Base-by-base conservation (phyloP, 2,329 filamentous ascomycete genomes). In the Aureobasidium namibiae region DNA sequence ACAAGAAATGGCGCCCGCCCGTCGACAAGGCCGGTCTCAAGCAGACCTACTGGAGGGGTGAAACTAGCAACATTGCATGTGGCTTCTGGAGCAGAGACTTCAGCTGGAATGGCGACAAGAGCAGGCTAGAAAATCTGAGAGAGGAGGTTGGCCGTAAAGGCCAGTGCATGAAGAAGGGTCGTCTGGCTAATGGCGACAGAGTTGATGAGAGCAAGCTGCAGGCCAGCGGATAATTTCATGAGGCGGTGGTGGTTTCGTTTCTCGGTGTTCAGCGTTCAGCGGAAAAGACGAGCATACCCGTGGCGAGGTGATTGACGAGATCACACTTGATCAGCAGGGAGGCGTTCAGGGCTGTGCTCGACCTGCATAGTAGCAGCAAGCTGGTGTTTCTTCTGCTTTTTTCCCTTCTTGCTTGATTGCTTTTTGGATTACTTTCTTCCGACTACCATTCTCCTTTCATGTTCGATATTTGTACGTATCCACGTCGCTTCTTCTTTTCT, bases 81-180 rank as follows among this genome's bases (percentile, higher is more conserved):
- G 66, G 66, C 0, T 75, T 74, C 60, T 73, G 74, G 70, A 71
- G 67, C 60, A 70, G 69, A 24, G 67, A 67, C 5, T 74, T 75
- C 33, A 59, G 26, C 6, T 75, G 72, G 50, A 66, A 70, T 3
- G 64, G 70, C 1, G 66, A 67, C 46, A 67, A 59, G 16, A 61
- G 68, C 4, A 67, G 66, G 13, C 63, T 76, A 6, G 61, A 65
- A 6, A 72, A 65, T 36, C 59, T 76, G 44, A 67, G 68, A 56
- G 67, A 74, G 60, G 66, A 72, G 14, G 73, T 75, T 0, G 73
- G 72, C 3, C 63, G 67, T 10, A 65, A 73, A 59, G 74, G 73
- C 11, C 64, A 63, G 34, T 76, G 74, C 60, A 61, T 74, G 62
- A 74, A 74, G 59, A 52, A 42, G n/a, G 57, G 39, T 44, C 57